Evolutionary conservation across 257 asterid genomes (phyloP).

Genomic region (Penstemon davidsonii): DNA sequence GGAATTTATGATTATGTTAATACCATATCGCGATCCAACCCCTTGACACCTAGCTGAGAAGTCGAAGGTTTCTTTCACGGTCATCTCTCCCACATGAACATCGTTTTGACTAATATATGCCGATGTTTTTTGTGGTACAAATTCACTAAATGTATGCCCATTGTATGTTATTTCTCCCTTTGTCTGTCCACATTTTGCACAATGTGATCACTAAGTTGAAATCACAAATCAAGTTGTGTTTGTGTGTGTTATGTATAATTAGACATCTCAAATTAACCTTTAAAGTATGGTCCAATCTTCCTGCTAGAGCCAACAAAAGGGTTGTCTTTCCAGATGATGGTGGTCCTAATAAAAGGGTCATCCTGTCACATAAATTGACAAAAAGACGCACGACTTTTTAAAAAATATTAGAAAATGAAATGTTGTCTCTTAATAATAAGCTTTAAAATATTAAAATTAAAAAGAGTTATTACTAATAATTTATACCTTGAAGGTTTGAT

Average conservation of each 20-base stretch:
- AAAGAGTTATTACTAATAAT: no score
- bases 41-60: no score
- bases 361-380: slow-evolving; percentile 34
- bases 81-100: slow-evolving; percentile 72
- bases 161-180: slow-evolving; percentile 74
- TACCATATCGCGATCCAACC: no score
- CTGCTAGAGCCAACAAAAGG: no score
- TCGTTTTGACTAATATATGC: slow-evolving; percentile 93
- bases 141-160: slow-evolving; percentile 64
- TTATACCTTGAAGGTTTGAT: slow-evolving; percentile 50
- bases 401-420: no score
- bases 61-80: no score
- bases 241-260: no score
- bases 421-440: not conserved
- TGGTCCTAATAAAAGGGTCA: slow-evolving; percentile 48
- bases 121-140: slow-evolving; percentile 77
- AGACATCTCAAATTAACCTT: slow-evolving; percentile 42
- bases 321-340: no score
- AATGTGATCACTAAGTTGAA: no score
- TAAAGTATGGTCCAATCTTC: slow-evolving; percentile 52
- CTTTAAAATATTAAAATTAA: no score
- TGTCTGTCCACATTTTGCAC: slow-evolving; percentile 37
- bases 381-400: no score
- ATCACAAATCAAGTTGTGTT: no score
- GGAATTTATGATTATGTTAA: slow-evolving; percentile 48